phyloP scores from a whole-genome alignment of 768 basidiomycete genomes.

The Mycena amicta region DNA sequence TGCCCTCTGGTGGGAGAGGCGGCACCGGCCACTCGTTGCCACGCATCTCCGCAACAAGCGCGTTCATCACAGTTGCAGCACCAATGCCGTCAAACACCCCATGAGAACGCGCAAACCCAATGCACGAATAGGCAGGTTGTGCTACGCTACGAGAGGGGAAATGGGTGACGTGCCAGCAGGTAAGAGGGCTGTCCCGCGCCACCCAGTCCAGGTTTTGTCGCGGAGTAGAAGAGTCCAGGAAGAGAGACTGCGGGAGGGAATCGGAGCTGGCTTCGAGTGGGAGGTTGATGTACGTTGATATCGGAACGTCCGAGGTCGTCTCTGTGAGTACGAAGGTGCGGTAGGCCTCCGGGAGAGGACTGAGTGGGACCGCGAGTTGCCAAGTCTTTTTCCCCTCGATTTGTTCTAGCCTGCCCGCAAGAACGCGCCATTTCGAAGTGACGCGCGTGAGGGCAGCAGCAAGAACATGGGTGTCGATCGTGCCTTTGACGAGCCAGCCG shows the following conservation, averaged over 20 bases:
- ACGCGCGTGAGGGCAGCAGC: constrained; percentile 32
- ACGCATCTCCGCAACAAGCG: constrained; percentile 42
- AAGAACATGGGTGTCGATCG: constrained; percentile 36
- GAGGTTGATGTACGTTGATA: constrained; percentile 37
- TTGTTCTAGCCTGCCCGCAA: constrained; percentile 33
- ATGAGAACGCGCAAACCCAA: constrained; percentile 45
- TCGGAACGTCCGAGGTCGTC: constrained; percentile 32
- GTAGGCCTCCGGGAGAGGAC: constrained; percentile 35
- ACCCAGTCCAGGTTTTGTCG: constrained; percentile 40
- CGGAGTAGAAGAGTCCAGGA: constrained; percentile 42
- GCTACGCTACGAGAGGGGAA: constrained; percentile 36
- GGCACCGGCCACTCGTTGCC: constrained; percentile 41
- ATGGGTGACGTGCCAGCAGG: constrained; percentile 47
- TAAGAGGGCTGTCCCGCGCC: constrained; percentile 36
- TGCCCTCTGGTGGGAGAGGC: constrained; percentile 33
- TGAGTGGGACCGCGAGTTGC: constrained; percentile 40
- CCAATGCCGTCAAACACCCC: constrained; percentile 47
- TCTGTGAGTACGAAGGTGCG: constrained; percentile 39
- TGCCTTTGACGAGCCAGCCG: constrained; percentile 47
- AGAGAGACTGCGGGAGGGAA: constrained; percentile 40
- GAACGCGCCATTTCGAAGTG: constrained; percentile 36
- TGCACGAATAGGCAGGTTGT: constrained; percentile 36
- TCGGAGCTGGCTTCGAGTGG: constrained; percentile 36
- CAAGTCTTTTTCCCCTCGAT: constrained; percentile 33
- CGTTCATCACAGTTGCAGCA: constrained; percentile 37